Evolutionary conservation across 2,329 filamentous ascomycete species (phyloP).

Genomic region (Thelonectria olida): DNA sequence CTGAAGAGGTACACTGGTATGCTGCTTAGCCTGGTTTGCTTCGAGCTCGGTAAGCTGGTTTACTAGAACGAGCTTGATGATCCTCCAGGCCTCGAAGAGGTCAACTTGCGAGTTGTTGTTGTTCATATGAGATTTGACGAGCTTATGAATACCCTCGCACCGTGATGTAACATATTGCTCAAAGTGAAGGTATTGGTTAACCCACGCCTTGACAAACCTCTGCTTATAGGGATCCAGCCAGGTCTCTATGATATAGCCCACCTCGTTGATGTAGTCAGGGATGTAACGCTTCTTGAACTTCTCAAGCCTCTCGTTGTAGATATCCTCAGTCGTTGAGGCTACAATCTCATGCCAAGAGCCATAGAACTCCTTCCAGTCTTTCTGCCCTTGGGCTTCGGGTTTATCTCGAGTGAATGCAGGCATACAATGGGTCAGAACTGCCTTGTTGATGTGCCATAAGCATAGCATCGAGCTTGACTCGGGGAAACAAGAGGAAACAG

Average conservation of each 20-base stretch:
- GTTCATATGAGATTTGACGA: conserved; percentile 22
- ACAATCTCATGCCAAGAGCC: conserved; percentile 31
- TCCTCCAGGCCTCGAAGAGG: conserved; percentile 28
- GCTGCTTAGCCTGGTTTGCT: conserved; percentile 24
- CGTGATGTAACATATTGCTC: conserved; percentile 25
- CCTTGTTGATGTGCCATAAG: conserved; percentile 5
- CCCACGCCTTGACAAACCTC: too few species aligned
- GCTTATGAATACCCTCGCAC: background rate
- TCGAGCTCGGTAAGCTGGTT: conserved; percentile 17
- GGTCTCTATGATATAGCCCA: conserved; percentile 30
- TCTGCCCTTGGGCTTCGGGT: background rate
- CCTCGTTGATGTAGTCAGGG: conserved; percentile 19
- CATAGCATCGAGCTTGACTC: conserved; percentile 23
- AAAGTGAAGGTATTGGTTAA: conserved; percentile 17
- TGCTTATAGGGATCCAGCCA: conserved; percentile 21
- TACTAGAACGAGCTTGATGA: conserved; percentile 20
- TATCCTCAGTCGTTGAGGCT: conserved; percentile 21
- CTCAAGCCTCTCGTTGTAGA: conserved; percentile 26
- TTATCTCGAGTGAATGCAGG: background rate
- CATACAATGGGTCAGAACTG: background rate
- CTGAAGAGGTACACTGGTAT: conserved; percentile 20
- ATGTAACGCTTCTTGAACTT: conserved; percentile 27
- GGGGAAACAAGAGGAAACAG: conserved; percentile 15
- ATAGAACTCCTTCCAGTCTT: conserved; percentile 32
- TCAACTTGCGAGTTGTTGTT: conserved; percentile 24